Conservation (phyloP, 495 filamentous ascomycete species). For the Penicillium longicatenatum region DNA sequence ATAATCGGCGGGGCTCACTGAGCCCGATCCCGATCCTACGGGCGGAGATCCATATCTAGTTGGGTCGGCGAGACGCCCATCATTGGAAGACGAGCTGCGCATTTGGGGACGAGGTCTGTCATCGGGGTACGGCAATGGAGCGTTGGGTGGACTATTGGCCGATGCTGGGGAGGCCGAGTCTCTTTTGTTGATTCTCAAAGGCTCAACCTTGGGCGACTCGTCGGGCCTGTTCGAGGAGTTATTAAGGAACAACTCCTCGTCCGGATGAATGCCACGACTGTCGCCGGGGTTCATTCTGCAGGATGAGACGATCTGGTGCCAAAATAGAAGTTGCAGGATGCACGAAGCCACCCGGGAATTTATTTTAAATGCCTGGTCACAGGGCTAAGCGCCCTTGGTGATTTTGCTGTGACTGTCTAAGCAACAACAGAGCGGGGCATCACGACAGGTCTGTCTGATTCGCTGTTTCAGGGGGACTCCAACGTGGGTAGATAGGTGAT, state of each 20-base stretch:
- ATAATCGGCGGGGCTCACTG: conserved; percentile 43
- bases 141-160: conserved; percentile 29
- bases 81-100: conserved; percentile 33
- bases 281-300: conserved; percentile 42
- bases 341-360: conserved; percentile 5
- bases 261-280: conserved; percentile 55
- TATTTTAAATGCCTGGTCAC: conserved; percentile 6
- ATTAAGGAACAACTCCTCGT: conserved; percentile 79
- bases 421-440: conserved; percentile 5
- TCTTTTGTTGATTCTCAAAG: conserved; percentile 81
- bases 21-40: conserved; percentile 23
- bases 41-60: conserved; percentile 34
- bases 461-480: background rate
- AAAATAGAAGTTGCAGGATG: conserved; percentile 18
- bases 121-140: conserved; percentile 73
- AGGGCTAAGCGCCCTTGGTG: conserved; percentile 8
- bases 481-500: conserved; percentile 1
- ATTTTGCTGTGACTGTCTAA: conserved; percentile 6
- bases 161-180: conserved; percentile 46
- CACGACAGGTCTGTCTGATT: conserved; percentile 1
- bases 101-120: conserved; percentile 59
- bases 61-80: conserved; percentile 39
- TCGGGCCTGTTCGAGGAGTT: conserved; percentile 42
- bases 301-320: conserved; percentile 3
- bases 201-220: conserved; percentile 76